Base-by-base conservation (phyloP, 176 grass and related monocot genomes). In the Raddia distichophylla region DNA sequence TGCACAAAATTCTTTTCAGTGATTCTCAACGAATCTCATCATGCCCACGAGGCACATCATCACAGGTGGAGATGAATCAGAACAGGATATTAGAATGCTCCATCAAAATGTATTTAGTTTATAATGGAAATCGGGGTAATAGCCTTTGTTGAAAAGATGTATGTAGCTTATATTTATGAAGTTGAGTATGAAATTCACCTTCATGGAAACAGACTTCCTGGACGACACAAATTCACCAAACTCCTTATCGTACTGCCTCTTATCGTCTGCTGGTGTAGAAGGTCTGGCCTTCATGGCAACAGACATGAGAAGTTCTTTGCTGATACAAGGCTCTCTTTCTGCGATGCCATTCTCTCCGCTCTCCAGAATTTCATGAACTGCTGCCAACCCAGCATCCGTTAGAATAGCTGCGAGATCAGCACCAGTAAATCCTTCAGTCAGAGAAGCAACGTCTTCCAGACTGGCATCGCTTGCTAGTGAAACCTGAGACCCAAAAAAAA, bases 361-460 rank as follows among this genome's bases (percentile, higher is more conserved):
- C 57, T 94, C 95, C 53, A 98, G 82, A 88, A 93, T 17, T 86
- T 94, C 82, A 87, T 94, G 88, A 81, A 94, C 86, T 40, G 92
- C 93, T 71, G 92, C 92, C 71, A 98, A 75, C 75, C 88, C 88
- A 81, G 88, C 88, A 82, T 98, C 92, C 1, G 88, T 89, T 42
- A 98, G 80, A 66, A 98, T 91, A 71, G 92, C 90, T 18, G 90
- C 88, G 1, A 98, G 95, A 80, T 94, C 95, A 47, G 95, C 92
- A 87, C 95, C 92, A 47, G 88, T 94, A 90, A 94, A 98, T 48
- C 95, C 92, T 83, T 98, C 90, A 32, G 95, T 98, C 58, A 91
- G 75, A 77, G 86, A 93, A 84, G 92, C 92, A 82, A 94, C 48
- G 2, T 89, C 89, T 88, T 93, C 92, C 52, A 98, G 77, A 79